Evolutionary conservation across 2,329 filamentous ascomycete species (phyloP).

Genomic region (Pezicula radicicola): DNA sequence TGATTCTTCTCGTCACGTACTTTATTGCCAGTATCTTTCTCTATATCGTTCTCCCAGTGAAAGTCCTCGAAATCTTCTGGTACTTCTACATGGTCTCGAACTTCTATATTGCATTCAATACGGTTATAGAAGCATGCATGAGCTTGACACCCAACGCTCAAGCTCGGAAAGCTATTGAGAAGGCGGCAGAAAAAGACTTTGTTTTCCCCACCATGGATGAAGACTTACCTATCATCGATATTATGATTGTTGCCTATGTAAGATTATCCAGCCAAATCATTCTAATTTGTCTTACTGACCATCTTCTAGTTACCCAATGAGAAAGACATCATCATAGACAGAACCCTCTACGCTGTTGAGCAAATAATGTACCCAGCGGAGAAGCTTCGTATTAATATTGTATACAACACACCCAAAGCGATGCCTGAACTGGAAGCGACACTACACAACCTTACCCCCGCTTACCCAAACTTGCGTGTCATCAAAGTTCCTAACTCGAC

Average conservation of each 20-base stretch:
- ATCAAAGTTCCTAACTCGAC: conserved; percentile 45
- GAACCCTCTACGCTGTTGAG: conserved; percentile 41
- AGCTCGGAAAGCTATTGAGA: conserved; percentile 31
- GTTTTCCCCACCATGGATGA: conserved; percentile 36
- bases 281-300: no score
- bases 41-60: conserved; percentile 35
- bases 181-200: conserved; percentile 36
- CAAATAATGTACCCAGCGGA: conserved; percentile 42
- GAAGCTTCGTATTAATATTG: conserved; percentile 42
- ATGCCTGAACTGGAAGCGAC: conserved; percentile 43
- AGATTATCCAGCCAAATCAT: no score
- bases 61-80: conserved; percentile 37
- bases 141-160: conserved; percentile 33
- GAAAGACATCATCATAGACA: conserved; percentile 45
- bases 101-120: conserved; percentile 39
- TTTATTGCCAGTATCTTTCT: conserved; percentile 37
- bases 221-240: conserved; percentile 39
- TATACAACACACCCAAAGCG: conserved; percentile 45
- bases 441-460: conserved; percentile 32
- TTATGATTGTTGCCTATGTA: conserved; percentile 44
- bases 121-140: conserved; percentile 38
- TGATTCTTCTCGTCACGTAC: conserved; percentile 36
- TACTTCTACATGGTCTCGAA: conserved; percentile 41
- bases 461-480: conserved; percentile 37
- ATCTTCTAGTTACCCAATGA: conserved; percentile 39